A percentile compares a stretch with the other conserved stretches of the same genome.
Conservation (phyloP, 192 early-diverging fungal species). For the Backusella tarrabulga region DNA sequence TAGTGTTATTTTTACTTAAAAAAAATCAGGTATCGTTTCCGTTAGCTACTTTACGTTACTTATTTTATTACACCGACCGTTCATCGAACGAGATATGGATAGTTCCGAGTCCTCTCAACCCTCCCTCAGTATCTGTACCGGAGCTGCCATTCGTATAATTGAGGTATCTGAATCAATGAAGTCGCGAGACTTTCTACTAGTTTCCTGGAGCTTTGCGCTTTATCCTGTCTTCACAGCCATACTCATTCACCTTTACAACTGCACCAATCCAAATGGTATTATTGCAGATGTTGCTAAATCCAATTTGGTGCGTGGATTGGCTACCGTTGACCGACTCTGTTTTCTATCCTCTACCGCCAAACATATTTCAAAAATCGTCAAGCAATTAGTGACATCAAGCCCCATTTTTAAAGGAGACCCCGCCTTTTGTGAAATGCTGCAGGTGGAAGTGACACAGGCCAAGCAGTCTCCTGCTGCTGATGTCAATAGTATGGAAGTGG, state of each 20-base stretch:
- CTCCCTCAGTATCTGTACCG: constrained; percentile 34
- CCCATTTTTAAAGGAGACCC: neutral
- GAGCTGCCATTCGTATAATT: constrained; percentile 27
- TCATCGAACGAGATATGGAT: constrained; percentile 29
- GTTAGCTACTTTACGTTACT: constrained; percentile 46
- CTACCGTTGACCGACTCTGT: neutral
- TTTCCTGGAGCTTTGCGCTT: constrained; percentile 22
- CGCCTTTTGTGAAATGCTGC: neutral
- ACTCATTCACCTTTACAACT: constrained; percentile 22
- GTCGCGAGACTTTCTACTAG: constrained; percentile 27
- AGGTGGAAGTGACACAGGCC: neutral
- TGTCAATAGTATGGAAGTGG: neutral
- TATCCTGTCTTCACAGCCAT: constrained; percentile 20
- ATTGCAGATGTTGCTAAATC: constrained; percentile 16
- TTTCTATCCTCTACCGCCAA: neutral
- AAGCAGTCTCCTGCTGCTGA: neutral
- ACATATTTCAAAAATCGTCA: neutral
- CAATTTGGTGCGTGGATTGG: constrained; percentile 10
- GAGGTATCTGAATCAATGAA: constrained; percentile 32
- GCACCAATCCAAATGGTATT: neutral
- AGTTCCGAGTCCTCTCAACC: constrained; percentile 21
- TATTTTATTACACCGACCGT: constrained; percentile 54
- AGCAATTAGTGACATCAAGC: neutral
- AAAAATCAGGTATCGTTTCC: constrained; percentile 29
- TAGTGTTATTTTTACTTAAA: no score